phyloP scores from a whole-genome alignment of 192 early-diverging fungal genomes.

The Lobosporangium transversale region DNA sequence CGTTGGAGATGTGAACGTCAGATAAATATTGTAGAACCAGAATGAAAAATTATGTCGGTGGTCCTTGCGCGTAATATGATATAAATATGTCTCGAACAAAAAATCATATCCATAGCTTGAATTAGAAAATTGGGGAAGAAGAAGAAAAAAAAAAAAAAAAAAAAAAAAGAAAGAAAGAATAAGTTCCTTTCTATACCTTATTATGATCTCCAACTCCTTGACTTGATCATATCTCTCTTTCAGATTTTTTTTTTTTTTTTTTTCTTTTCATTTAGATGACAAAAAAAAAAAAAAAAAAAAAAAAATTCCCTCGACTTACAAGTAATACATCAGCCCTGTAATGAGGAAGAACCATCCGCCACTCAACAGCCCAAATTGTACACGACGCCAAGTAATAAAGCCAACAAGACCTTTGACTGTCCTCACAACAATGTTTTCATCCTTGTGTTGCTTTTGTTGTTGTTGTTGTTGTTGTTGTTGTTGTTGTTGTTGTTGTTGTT shows the following conservation, averaged over 20 bases:
- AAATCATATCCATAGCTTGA: conserved; percentile 85
- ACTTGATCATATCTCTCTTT: too few relatives aligned
- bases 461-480: background rate
- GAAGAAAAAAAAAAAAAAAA: background rate
- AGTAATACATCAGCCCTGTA: conserved; percentile 73
- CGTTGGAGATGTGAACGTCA: conserved; percentile 67
- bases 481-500: conserved; percentile 5
- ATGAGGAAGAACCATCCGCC: conserved; percentile 69
- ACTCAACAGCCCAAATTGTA: conserved; percentile 72
- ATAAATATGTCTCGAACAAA: conserved; percentile 90
- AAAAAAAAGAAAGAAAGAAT: too few relatives aligned
- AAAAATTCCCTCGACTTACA: conserved; percentile 52
- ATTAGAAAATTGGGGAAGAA: too few relatives aligned
- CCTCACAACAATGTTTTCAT: conserved; percentile 11
- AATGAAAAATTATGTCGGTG: conserved; percentile 99
- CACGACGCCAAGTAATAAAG: conserved; percentile 65
- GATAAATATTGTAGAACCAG: conserved; percentile 96
- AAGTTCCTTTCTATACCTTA: too few relatives aligned
- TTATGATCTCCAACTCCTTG: too few relatives aligned
- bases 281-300: background rate
- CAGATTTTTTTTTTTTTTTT: too few relatives aligned
- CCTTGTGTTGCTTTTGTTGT: too few relatives aligned
- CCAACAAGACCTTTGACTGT: conserved; percentile 17
- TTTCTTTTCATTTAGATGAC: too few relatives aligned
- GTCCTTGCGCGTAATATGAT: conserved; percentile 95